phyloP scores from a whole-genome alignment of 2,329 filamentous ascomycete species.

The Fusarium devonianum region DNA sequence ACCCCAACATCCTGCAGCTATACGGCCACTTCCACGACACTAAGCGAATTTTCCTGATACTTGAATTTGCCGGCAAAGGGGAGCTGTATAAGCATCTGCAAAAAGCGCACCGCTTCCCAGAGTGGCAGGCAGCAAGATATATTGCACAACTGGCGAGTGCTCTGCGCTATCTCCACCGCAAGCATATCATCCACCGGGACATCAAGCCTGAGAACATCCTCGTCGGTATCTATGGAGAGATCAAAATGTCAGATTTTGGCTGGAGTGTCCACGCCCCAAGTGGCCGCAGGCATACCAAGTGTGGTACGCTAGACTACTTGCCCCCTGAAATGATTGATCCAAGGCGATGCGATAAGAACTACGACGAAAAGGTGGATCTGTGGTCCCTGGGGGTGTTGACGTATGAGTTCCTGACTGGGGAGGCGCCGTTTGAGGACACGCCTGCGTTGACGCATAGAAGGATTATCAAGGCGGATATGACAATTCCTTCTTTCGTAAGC shows the following conservation, averaged over 20 bases:
- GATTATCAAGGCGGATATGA: conserved; percentile 34
- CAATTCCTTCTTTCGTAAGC: conserved; percentile 25
- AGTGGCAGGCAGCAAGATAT: conserved; percentile 74
- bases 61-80: conserved; percentile 71
- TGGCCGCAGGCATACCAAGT: conserved; percentile 33
- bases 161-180: conserved; percentile 33
- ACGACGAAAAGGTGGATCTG: conserved; percentile 30
- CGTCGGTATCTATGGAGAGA: conserved; percentile 40
- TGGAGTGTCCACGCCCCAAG: conserved; percentile 42
- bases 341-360: not conserved
- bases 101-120: conserved; percentile 70
- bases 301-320: conserved; percentile 42
- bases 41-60: conserved; percentile 74
- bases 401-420: conserved; percentile 38
- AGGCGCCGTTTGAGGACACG: conserved; percentile 38
- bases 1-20: conserved; percentile 69
- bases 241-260: conserved; percentile 43
- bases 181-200: not conserved
- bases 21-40: conserved; percentile 77
- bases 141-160: conserved; percentile 72
- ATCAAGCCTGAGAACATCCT: conserved; percentile 49
- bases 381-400: conserved; percentile 39
- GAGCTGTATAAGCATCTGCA: conserved; percentile 76
- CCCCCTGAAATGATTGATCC: conserved; percentile 40
- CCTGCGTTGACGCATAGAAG: conserved; percentile 27